Evolutionary conservation across 495 filamentous ascomycete species (phyloP).

Genomic region (Tuber indicum): DNA sequence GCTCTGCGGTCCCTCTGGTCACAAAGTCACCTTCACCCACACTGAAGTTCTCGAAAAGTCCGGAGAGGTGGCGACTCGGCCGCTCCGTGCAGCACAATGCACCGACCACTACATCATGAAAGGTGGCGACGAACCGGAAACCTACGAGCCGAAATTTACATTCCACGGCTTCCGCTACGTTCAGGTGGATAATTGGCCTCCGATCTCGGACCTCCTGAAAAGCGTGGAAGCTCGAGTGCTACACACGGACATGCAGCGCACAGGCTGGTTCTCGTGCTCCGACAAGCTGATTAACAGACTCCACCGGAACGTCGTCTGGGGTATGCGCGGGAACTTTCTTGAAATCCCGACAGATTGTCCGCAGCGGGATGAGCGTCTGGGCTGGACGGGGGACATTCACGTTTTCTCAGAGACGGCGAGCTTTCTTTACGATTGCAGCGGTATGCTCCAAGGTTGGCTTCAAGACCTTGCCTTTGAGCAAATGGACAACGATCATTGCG

Average conservation of each 20-base stretch:
- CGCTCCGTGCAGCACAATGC: conserved; percentile 48
- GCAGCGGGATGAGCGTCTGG: conserved; percentile 53
- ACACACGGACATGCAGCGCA: conserved; percentile 50
- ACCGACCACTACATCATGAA: conserved; percentile 46
- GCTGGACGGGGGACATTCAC: conserved; percentile 54
- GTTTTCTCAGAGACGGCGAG: conserved; percentile 49
- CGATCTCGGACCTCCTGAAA: conserved; percentile 19
- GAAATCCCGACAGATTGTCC: conserved; percentile 53
- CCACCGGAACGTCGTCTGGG: conserved; percentile 50
- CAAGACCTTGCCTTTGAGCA: conserved; percentile 47
- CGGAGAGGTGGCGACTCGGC: conserved; percentile 49
- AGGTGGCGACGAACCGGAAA: conserved; percentile 26
- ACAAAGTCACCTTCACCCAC: conserved; percentile 46
- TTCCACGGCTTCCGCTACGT: conserved; percentile 55
- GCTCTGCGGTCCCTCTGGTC: conserved; percentile 43
- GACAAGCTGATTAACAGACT: conserved; percentile 49
- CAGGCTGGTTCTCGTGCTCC: conserved; percentile 49
- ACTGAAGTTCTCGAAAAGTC: conserved; percentile 51
- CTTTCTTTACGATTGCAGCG: conserved; percentile 50
- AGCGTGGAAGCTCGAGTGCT: conserved; percentile 48
- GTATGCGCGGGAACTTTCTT: conserved; percentile 53
- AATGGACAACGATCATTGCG: conserved; percentile 36
- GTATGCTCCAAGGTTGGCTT: conserved; percentile 50
- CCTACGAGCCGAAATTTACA: conserved; percentile 49
- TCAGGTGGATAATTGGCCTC: conserved; percentile 49